These are phyloP conservation scores for Fistulinella staudtii DNA, from an alignment of 1,284 basidiomycete species.

Conservation along the genomic window DNA sequence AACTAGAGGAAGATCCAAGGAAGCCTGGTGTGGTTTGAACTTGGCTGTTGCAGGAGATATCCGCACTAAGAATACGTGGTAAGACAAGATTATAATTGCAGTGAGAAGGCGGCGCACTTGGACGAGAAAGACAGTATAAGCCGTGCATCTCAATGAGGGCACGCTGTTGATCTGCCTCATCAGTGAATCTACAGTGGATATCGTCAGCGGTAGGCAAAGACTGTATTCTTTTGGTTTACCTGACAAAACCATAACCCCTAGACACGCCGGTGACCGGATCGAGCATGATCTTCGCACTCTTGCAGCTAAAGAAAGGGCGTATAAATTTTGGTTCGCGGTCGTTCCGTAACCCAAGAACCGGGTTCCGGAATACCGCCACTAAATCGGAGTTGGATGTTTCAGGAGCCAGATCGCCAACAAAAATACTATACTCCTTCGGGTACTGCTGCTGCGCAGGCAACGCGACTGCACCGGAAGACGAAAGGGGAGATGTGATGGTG, in stretches of 20 bases:
- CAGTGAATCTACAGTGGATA: conserved; percentile 60
- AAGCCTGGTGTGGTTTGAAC: conserved; percentile 58
- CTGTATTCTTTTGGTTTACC: conserved; percentile 41
- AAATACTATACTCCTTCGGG: conserved; percentile 84
- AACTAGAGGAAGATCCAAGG: conserved; percentile 47
- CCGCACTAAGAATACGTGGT: conserved; percentile 55
- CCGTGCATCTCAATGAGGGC: conserved; percentile 89
- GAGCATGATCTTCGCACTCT: conserved; percentile 91
- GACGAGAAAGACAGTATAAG: conserved; percentile 78
- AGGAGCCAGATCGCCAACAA: conserved; percentile 86
- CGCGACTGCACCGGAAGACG: conserved; percentile 34
- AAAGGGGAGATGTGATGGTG: conserved; percentile 37
- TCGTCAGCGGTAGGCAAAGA: conserved; percentile 4
- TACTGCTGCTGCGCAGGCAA: conserved; percentile 50
- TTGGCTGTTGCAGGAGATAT: conserved; percentile 88
- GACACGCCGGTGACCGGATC: conserved; percentile 87
- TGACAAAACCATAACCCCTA: conserved; percentile 85
- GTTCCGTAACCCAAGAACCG: conserved; percentile 74
- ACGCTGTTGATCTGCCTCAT: conserved; percentile 82
- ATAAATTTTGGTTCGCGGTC: conserved; percentile 82
- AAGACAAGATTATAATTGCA: conserved; percentile 26
- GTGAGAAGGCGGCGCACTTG: conserved; percentile 53
- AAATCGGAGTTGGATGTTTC: conserved; percentile 88
- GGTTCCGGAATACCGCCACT: conserved; percentile 83
- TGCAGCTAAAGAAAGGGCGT: conserved; percentile 81